Conservation (phyloP, 345 rosid genomes). For the Erucastrum elatum region DNA sequence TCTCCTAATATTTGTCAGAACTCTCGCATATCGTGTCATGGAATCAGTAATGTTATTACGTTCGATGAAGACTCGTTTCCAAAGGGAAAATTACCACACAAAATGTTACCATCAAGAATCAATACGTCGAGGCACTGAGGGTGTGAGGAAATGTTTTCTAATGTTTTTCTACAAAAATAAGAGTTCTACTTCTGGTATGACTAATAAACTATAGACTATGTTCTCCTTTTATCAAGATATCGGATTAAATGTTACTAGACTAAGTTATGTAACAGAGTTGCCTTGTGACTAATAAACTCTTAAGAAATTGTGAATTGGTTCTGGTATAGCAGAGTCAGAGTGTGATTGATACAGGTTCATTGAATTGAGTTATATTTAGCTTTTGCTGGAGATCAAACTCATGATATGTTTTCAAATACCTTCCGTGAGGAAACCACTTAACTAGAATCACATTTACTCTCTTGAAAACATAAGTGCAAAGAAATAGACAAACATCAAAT, state of each 20-base stretch:
- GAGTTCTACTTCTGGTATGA: neutral
- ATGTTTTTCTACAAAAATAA: neutral
- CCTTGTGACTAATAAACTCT: too few species aligned
- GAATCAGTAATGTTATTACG: slow-evolving; percentile 32
- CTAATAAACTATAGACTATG: neutral
- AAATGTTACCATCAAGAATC: slow-evolving; percentile 19
- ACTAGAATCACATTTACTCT: too few species aligned
- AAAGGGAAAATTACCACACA: neutral
- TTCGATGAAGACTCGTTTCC: neutral
- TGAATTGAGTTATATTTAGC: neutral
- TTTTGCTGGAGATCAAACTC: neutral
- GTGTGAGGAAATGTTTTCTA: neutral
- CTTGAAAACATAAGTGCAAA: too few species aligned
- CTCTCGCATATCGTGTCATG: slow-evolving; percentile 42
- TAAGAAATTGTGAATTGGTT: neutral
- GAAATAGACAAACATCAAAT: too few species aligned
- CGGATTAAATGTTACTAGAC: neutral
- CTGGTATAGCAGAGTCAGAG: neutral
- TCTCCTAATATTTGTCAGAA: slow-evolving; percentile 39
- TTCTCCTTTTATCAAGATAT: neutral
- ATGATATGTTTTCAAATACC: neutral
- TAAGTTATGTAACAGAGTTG: neutral
- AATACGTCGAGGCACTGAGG: slow-evolving; percentile 24
- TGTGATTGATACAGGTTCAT: neutral
- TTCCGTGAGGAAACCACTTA: too few species aligned